These are phyloP conservation scores for Penicillium expansum DNA, from an alignment of 2,329 filamentous ascomycete species.

Conservation along the genomic window DNA sequence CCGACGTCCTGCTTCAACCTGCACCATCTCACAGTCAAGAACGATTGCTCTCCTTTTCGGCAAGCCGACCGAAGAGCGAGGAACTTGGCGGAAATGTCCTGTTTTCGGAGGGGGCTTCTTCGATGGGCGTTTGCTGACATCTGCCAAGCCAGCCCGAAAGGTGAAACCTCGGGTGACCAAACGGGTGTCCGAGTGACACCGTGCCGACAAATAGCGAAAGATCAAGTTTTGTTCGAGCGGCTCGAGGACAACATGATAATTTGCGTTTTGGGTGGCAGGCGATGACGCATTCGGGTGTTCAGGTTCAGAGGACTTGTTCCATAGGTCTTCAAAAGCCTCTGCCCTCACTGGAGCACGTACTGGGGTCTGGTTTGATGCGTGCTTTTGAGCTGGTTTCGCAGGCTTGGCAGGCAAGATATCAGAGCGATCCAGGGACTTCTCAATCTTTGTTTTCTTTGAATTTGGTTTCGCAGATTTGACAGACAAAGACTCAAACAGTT, in stretches of 20 bases:
- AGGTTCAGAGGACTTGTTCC: not conserved
- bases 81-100: constrained; percentile 4
- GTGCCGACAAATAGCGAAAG: constrained; percentile 7
- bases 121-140: not conserved
- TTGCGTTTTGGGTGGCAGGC: not conserved
- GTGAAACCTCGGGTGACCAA: not conserved
- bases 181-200: constrained; percentile 7
- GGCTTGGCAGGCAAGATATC: not conserved
- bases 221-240: constrained; percentile 3
- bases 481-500: not conserved
- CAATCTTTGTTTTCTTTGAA: not conserved
- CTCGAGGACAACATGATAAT: not conserved
- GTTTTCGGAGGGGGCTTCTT: not conserved
- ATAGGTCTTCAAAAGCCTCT: not conserved
- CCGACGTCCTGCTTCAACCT: constrained; percentile 25
- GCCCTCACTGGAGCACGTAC: not conserved
- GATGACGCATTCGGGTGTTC: not conserved
- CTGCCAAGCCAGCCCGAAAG: not conserved
- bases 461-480: not conserved
- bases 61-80: not conserved
- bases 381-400: not conserved
- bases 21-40: constrained; percentile 53
- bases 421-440: not conserved
- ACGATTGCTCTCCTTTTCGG: constrained; percentile 34
- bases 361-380: not conserved